Conservation (phyloP, 2,329 filamentous ascomycete species). For the Amesomyces nigricolor region DNA sequence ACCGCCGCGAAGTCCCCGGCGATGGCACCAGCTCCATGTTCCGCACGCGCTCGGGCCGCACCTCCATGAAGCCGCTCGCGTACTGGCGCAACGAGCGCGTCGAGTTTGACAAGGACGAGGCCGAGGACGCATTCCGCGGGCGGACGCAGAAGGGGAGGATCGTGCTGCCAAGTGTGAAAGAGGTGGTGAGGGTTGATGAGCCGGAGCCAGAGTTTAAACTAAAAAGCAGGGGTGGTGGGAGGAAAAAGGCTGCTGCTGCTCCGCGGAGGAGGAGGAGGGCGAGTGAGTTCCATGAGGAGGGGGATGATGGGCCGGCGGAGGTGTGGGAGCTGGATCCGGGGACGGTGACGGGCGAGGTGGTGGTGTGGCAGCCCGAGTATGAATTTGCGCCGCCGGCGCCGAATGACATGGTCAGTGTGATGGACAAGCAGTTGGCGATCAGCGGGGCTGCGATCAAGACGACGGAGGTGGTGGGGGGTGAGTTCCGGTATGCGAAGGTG, state of each 20-base stretch:
- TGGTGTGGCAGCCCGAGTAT: conserved; percentile 56
- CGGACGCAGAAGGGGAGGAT: conserved; percentile 41
- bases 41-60: conserved; percentile 69
- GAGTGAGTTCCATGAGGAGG: conserved; percentile 25
- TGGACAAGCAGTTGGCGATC: conserved; percentile 52
- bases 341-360: conserved; percentile 56
- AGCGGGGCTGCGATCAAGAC: conserved; percentile 52
- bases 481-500: conserved; percentile 86
- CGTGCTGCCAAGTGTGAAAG: conserved; percentile 65
- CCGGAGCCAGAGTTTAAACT: conserved; percentile 39
- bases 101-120: conserved; percentile 59
- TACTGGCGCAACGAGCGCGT: conserved; percentile 84
- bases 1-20: conserved; percentile 37
- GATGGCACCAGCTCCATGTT: conserved; percentile 45
- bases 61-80: conserved; percentile 70
- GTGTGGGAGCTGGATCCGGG: conserved; percentile 68
- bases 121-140: conserved; percentile 39
- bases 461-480: conserved; percentile 55
- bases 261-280: conserved; percentile 20
- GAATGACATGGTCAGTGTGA: conserved; percentile 50
- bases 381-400: conserved; percentile 48
- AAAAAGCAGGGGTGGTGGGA: conserved; percentile 23
- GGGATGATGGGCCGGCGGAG: conserved; percentile 37
- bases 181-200: conserved; percentile 70
- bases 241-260: conserved; percentile 4